Evolutionary conservation across 768 basidiomycete genomes (phyloP).

Genomic region (Boletus sp.): DNA sequence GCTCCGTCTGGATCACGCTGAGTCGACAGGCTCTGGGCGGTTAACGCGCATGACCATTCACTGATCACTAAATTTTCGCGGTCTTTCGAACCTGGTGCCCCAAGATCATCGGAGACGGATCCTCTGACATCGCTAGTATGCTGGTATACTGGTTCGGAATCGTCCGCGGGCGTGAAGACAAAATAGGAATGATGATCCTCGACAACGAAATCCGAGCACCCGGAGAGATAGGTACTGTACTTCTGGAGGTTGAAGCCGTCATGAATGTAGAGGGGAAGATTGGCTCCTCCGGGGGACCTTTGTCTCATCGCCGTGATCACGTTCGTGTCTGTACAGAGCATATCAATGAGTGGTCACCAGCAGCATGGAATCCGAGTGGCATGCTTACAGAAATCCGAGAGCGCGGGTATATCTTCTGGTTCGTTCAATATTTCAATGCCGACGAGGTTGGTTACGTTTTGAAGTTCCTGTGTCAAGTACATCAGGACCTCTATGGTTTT

Average conservation of each 20-base stretch:
- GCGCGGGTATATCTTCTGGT: slow-evolving; percentile 44
- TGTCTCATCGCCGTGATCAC: slow-evolving; percentile 24
- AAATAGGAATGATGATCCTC: slow-evolving; percentile 77
- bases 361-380: no score
- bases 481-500: slow-evolving; percentile 43
- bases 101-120: slow-evolving; percentile 11
- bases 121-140: slow-evolving; percentile 41
- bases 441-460: slow-evolving; percentile 48
- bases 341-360: neutral
- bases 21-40: slow-evolving; percentile 45
- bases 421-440: slow-evolving; percentile 62
- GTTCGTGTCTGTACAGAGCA: slow-evolving; percentile 11
- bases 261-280: slow-evolving; percentile 64
- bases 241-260: slow-evolving; percentile 58
- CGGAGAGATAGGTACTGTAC: slow-evolving; percentile 42
- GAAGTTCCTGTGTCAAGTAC: slow-evolving; percentile 32
- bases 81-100: slow-evolving; percentile 28
- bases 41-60: slow-evolving; percentile 54
- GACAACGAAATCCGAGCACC: slow-evolving; percentile 59
- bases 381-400: slow-evolving; percentile 40
- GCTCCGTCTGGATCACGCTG: slow-evolving; percentile 46
- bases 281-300: slow-evolving; percentile 19
- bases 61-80: slow-evolving; percentile 47
- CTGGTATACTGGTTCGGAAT: slow-evolving; percentile 40
- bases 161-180: slow-evolving; percentile 59